Evolutionary conservation across 2,329 filamentous ascomycete species (phyloP).

Genomic region (Hymenoscyphus infarciens): DNA sequence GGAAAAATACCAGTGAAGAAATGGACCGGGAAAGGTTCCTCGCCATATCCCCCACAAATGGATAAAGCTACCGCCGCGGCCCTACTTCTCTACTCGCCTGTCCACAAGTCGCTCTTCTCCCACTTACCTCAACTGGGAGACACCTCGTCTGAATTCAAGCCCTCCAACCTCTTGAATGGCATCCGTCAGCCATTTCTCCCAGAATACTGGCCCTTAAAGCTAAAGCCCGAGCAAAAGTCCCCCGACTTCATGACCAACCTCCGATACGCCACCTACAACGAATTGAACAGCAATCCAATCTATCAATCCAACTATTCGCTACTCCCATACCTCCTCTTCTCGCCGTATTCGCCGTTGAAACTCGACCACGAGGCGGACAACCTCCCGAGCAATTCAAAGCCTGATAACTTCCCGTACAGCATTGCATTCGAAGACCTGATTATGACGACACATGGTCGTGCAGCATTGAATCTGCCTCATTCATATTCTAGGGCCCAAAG

Average conservation of each 20-base stretch:
- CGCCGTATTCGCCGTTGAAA: conserved; percentile 33
- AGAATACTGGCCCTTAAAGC: conserved; percentile 8
- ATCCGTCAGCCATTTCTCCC: conserved; percentile 46
- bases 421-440: conserved; percentile 35
- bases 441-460: conserved; percentile 16
- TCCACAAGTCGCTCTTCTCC: conserved; percentile 26
- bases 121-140: conserved; percentile 18
- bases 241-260: conserved; percentile 16
- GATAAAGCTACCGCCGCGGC: conserved; percentile 16
- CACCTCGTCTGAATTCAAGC: conserved; percentile 68
- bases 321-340: conserved; percentile 35
- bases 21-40: not conserved
- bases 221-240: conserved; percentile 10
- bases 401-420: conserved; percentile 26
- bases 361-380: conserved; percentile 16
- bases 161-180: conserved; percentile 43
- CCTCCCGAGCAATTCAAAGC: not conserved
- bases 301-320: conserved; percentile 28
- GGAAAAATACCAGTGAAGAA: conserved; percentile 20
- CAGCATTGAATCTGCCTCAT: not conserved
- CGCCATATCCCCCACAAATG: not conserved
- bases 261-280: conserved; percentile 21
- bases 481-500: not conserved
- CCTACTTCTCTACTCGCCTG: conserved; percentile 30
- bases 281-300: conserved; percentile 19